phyloP scores from a whole-genome alignment of 2,329 filamentous ascomycete genomes.

The Pestalotiopsis sp. region DNA sequence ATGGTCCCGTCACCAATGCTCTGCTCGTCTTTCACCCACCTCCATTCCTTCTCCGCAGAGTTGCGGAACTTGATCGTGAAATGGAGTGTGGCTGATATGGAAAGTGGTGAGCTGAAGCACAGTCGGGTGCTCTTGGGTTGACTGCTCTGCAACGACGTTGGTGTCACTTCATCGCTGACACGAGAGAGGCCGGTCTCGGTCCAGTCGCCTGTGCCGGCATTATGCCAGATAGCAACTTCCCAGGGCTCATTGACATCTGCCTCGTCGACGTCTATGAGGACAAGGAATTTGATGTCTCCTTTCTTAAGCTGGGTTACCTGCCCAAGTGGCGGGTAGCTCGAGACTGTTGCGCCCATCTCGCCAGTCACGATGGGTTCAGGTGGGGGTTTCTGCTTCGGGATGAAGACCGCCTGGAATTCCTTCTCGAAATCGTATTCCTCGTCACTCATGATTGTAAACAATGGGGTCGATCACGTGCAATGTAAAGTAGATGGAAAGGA shows the following conservation, averaged over 20 bases:
- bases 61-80: constrained; percentile 75
- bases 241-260: constrained; percentile 59
- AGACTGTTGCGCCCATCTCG: constrained; percentile 40
- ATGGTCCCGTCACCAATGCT: constrained; percentile 65
- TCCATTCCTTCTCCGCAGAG: constrained; percentile 58
- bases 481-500: not conserved
- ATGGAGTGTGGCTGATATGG: constrained; percentile 48
- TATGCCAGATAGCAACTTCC: constrained; percentile 77
- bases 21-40: constrained; percentile 69
- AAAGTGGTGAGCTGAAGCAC: constrained; percentile 57
- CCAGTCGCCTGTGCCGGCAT: constrained; percentile 56
- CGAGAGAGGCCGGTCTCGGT: constrained; percentile 48
- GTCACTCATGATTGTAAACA: constrained; percentile 18
- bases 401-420: constrained; percentile 37
- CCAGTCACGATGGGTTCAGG: constrained; percentile 24
- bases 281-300: constrained; percentile 60
- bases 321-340: constrained; percentile 71
- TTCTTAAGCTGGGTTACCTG: constrained; percentile 66
- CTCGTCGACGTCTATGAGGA: constrained; percentile 67
- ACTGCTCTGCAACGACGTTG: constrained; percentile 53
- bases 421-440: constrained; percentile 35
- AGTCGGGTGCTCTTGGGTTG: constrained; percentile 37
- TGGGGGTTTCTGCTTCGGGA: constrained; percentile 38
- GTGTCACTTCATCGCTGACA: constrained; percentile 27
- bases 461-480: not conserved